These are phyloP conservation scores for Eucalyptus curtisii DNA, from an alignment of 345 rosid species.

Conservation along the genomic window DNA sequence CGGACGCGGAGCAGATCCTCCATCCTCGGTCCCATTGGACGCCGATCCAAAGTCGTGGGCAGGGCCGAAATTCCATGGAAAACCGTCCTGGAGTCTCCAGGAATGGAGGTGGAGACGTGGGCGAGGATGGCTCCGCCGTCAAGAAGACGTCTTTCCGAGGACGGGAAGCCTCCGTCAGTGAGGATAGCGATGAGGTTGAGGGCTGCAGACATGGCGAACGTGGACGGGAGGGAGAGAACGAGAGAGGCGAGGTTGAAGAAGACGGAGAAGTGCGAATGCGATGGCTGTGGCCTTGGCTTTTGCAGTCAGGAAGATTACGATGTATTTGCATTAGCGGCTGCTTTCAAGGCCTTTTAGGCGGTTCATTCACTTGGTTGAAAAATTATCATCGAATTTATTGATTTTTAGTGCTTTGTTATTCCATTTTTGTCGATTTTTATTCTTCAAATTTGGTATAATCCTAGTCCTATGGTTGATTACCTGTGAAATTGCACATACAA, in stretches of 20 bases:
- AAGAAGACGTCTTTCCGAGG: neutral
- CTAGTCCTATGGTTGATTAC: neutral
- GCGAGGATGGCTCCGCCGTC: conserved; percentile 7
- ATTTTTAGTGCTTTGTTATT: neutral
- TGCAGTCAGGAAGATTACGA: conserved; percentile 24
- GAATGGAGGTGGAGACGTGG: conserved; percentile 40
- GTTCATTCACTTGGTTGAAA: neutral
- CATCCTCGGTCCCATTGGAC: conserved; percentile 1
- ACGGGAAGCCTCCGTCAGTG: conserved; percentile 27
- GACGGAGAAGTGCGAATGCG: conserved; percentile 6
- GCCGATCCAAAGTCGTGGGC: conserved; percentile 45
- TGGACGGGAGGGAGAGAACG: neutral
- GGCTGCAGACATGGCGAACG: neutral
- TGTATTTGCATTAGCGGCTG: conserved; percentile 25
- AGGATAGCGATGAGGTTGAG: conserved; percentile 19
- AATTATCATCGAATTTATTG: neutral
- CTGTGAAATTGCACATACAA: neutral
- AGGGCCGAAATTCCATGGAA: conserved; percentile 44
- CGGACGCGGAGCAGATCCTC: conserved; percentile 24
- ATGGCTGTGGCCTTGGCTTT: neutral
- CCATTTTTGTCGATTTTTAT: neutral
- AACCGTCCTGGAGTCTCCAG: conserved; percentile 28
- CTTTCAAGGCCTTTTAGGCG: conserved; percentile 28
- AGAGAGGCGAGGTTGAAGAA: conserved; percentile 1
- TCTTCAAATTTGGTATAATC: neutral